These are phyloP conservation scores for Tetrahymena thermophila DNA, from an alignment of 73 alveolate genomes.

Conservation along the genomic window DNA sequence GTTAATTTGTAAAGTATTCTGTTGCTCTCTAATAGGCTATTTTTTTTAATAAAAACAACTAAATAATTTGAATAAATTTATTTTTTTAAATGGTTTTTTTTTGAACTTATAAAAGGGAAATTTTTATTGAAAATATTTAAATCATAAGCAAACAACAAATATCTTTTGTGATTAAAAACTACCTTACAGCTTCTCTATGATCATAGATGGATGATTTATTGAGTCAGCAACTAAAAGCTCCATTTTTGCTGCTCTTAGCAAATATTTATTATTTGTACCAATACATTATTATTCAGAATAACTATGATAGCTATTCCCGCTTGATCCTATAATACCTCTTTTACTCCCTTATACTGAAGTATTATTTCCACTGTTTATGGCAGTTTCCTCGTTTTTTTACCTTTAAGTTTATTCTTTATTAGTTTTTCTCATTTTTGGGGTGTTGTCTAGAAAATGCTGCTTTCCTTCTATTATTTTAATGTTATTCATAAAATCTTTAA, in stretches of 20 bases:
- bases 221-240: background rate
- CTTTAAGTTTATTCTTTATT: background rate
- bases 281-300: background rate
- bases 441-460: background rate
- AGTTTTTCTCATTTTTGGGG: background rate
- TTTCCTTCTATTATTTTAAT: background rate
- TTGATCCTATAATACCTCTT: background rate
- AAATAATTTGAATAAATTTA: background rate
- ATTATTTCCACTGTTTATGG: background rate
- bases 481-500: background rate
- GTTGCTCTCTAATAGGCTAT: background rate
- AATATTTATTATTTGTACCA: background rate
- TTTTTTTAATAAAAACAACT: background rate
- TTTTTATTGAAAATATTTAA: no score
- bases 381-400: background rate
- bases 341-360: background rate
- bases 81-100: no score
- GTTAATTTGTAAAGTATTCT: background rate
- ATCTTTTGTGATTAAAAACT: background rate
- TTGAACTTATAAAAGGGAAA: no score
- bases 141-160: background rate
- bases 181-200: constrained; percentile 1
- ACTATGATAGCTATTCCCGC: background rate
- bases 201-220: background rate
- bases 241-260: background rate